phyloP scores from a whole-genome alignment of 805 yeast genomes.

The Candida easanensis region DNA sequence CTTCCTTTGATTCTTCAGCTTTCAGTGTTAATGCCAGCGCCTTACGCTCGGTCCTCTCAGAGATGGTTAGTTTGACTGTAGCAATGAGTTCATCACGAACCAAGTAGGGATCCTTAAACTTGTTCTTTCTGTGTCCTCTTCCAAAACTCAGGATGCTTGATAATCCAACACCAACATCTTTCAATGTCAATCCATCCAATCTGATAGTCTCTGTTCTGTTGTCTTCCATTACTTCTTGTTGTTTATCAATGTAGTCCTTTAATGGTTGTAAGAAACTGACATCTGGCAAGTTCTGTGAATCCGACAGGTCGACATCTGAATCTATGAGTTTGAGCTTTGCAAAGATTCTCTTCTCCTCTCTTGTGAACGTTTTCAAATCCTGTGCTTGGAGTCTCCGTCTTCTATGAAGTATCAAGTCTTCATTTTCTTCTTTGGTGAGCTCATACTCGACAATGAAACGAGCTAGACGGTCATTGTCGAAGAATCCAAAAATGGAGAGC shows the following conservation, averaged over 20 bases:
- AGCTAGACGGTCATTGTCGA: constrained; percentile 47
- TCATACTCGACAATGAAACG: constrained; percentile 61
- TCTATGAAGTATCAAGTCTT: constrained; percentile 30
- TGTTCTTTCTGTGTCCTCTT: constrained; percentile 20
- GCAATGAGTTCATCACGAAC: constrained; percentile 49
- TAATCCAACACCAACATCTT: constrained; percentile 25
- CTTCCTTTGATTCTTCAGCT: not conserved
- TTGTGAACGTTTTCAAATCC: constrained; percentile 10
- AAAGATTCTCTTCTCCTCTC: constrained; percentile 14
- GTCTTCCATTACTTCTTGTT: constrained; percentile 7
- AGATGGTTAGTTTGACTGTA: constrained; percentile 27
- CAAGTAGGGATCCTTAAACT: constrained; percentile 49
- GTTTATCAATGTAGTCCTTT: constrained; percentile 7
- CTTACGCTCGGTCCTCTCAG: not conserved
- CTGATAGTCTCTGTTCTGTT: constrained; percentile 14
- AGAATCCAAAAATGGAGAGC: constrained; percentile 47
- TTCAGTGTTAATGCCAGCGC: not conserved
- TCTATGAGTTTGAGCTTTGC: not conserved
- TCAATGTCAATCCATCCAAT: constrained; percentile 29
- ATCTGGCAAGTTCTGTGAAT: constrained; percentile 8
- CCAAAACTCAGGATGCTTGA: constrained; percentile 19
- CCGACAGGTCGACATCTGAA: not conserved
- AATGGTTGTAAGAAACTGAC: constrained; percentile 20
- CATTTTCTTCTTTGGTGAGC: constrained; percentile 43
- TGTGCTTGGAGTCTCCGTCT: constrained; percentile 23